Percentiles rank a stretch among this genome's conserved stretches.
Conservation (phyloP, 371 early-diverging fungal species). For the Actinomortierella wolfii region DNA sequence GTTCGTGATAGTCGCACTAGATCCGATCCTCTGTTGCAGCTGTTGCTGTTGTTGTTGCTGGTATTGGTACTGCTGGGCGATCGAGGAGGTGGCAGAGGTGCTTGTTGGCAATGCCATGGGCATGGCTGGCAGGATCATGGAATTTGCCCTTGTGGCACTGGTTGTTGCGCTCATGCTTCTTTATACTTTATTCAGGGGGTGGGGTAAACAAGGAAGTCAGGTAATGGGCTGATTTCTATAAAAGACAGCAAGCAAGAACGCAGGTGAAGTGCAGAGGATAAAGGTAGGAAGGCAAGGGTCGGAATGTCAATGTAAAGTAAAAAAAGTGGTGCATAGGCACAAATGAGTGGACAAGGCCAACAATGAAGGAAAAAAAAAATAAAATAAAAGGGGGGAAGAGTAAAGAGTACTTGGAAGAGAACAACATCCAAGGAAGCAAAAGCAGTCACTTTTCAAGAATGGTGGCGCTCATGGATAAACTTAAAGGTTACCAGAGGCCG, state of each 20-base stretch:
- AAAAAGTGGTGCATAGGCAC: background rate
- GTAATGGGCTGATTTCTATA: background rate
- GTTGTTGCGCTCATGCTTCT: constrained; percentile 42
- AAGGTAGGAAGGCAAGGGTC: constrained; percentile 1
- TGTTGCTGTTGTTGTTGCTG: constrained; percentile 27
- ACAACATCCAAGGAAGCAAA: too few relatives aligned
- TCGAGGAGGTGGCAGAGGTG: constrained; percentile 33
- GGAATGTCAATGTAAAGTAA: background rate
- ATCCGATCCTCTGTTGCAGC: background rate
- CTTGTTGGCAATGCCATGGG: constrained; percentile 16
- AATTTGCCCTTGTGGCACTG: constrained; percentile 33
- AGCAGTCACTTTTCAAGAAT: too few relatives aligned
- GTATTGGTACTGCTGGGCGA: constrained; percentile 20
- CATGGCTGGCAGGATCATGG: constrained; percentile 39
- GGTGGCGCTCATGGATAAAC: too few relatives aligned
- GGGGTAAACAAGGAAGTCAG: constrained; percentile 11
- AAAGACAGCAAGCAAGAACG: constrained; percentile 2
- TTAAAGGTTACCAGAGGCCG: too few relatives aligned
- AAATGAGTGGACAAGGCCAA: background rate
- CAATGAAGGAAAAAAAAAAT: background rate
- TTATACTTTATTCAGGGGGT: too few relatives aligned
- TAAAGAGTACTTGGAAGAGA: too few relatives aligned
- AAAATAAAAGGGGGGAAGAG: background rate
- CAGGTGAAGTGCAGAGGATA: constrained; percentile 1
- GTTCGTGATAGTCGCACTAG: background rate